Evolutionary conservation across 306 rosid species (phyloP), one percentile per base, ranked within the genome.

Genomic region (Rubus parviflorus): DNA sequence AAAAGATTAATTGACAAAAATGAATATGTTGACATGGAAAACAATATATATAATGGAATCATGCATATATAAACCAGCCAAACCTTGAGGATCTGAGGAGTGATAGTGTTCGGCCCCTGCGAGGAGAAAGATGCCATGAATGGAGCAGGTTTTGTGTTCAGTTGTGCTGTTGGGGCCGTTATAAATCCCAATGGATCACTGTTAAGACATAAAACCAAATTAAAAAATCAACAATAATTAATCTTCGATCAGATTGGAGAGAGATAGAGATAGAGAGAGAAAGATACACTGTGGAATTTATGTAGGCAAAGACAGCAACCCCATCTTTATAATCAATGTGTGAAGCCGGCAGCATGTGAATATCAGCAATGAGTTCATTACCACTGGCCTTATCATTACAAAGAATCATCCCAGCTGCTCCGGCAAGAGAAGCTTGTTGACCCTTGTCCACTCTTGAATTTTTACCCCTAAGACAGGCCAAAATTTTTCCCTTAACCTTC

Each of bases 361-460:
- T 79, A 80, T 92, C 94, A 10, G 89, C 81, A 54, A 52, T 43
- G 43, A 83, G 64, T 45, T 79, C 86, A 25, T 78, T 75, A 3
- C 88, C 91, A 63, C 22, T 62, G 1, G 0, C 0, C 65, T 63
- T 0, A 37, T 82, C 86, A 75, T 93, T 89, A 65, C 90, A 90
- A 52, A 93, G 92, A 80, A 93, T 86, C 94, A 90, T 88, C 57
- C 97, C 97, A 16, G 38, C 93, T 46, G 94, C 94, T 15, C 94
- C 97, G 10, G 88, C 94, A 22, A 80, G 70, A 47, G 80, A 72
- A 4, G 91, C 91, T 67, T 77, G 81, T 60, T 58, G 42, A 15
- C 98, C 83, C 82, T 89, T 88, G 19, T 82, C 91, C 10, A 89
- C 70, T 85, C 90, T 85, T 20, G 75, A 74, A 35, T 0, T 81